A percentile compares a stretch with the other conserved stretches of the same genome.
Evolutionary conservation across 306 rosid genomes (phyloP).

Genomic region (Quercus dentata): DNA sequence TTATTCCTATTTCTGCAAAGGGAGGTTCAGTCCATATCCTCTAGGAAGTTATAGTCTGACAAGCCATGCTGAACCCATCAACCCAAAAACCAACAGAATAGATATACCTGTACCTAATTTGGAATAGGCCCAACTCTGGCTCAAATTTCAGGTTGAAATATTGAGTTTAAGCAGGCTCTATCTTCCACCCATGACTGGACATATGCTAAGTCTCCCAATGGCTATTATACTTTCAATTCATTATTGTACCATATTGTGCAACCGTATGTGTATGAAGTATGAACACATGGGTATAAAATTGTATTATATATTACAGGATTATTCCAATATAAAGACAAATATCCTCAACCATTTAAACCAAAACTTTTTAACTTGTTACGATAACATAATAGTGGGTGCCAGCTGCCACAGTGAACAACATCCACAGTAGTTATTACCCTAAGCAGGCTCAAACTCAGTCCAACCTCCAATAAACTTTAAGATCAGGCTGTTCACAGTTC

Average conservation of each 20-base stretch:
- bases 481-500: background rate
- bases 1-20: background rate
- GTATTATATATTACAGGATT: background rate
- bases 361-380: background rate
- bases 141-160: background rate
- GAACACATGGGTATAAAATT: background rate
- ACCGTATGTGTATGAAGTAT: too few species aligned
- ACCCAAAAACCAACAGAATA: background rate
- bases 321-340: background rate
- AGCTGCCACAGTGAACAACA: background rate
- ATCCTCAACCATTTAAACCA: background rate
- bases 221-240: background rate
- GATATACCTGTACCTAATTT: background rate
- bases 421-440: background rate
- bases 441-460: background rate
- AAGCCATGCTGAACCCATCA: background rate
- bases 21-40: background rate
- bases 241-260: background rate
- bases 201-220: background rate
- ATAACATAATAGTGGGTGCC: background rate
- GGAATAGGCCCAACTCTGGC: background rate
- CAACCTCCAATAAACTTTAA: background rate
- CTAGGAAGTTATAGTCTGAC: background rate
- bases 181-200: background rate
- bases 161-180: background rate